phyloP scores from a whole-genome alignment of 768 basidiomycete species.

The Chalciporus piperatus region DNA sequence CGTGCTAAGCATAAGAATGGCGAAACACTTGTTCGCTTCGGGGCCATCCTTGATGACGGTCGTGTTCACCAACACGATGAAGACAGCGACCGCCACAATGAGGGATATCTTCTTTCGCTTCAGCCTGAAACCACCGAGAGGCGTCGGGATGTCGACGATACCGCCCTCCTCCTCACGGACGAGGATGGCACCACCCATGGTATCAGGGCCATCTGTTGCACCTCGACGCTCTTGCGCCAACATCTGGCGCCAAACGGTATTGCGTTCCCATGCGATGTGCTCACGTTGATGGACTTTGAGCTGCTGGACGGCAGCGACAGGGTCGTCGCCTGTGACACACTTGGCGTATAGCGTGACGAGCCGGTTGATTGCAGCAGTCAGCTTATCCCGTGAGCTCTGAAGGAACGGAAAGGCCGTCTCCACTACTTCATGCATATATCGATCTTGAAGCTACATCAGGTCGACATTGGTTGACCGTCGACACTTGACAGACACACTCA shows the following conservation, averaged over 20 bases:
- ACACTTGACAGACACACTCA: constrained; percentile 17
- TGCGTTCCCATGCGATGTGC: constrained; percentile 94
- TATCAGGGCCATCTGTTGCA: constrained; percentile 30
- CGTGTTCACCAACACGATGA: constrained; percentile 60
- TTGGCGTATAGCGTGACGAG: constrained; percentile 78
- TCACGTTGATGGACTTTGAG: constrained; percentile 86
- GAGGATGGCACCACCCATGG: constrained; percentile 44
- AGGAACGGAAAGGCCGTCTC: constrained; percentile 70
- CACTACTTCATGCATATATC: constrained; percentile 70
- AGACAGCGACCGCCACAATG: constrained; percentile 52
- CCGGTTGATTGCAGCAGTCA: constrained; percentile 54
- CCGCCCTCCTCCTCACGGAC: constrained; percentile 40
- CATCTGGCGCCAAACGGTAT: constrained; percentile 98
- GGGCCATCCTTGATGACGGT: constrained; percentile 50
- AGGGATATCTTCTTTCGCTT: constrained; percentile 62
- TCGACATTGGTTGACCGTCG: background rate
- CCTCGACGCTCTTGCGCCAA: constrained; percentile 78
- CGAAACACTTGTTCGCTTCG: constrained; percentile 87
- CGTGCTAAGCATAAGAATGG: constrained; percentile 85
- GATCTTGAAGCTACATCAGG: constrained; percentile 60
- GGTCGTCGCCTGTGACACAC: constrained; percentile 78
- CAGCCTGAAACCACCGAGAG: constrained; percentile 62
- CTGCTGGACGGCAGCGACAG: constrained; percentile 67
- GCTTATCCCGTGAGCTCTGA: constrained; percentile 53
- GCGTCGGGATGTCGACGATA: constrained; percentile 51